These are phyloP conservation scores for bread wheat (Triticum aestivum) DNA, from an alignment of 176 grass and related monocot species.

Conservation along the genomic window DNA sequence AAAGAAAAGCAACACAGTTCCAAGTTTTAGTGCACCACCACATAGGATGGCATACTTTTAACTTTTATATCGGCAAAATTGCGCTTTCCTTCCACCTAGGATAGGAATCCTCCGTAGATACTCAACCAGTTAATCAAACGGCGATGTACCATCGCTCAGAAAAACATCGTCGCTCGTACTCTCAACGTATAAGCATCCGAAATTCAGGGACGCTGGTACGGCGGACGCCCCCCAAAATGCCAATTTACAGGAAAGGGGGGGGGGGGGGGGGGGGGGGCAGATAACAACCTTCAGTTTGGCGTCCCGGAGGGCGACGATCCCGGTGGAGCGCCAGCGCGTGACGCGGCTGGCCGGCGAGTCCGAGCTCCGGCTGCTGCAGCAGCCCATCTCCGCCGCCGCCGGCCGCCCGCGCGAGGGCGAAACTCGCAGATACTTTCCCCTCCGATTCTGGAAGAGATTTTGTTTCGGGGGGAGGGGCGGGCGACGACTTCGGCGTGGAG, in stretches of 20 bases:
- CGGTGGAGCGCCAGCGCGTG: constrained; percentile 76
- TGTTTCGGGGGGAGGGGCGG: neutral
- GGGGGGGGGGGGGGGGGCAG: no score
- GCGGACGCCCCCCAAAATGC: neutral
- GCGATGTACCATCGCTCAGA: neutral
- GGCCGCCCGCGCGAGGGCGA: neutral
- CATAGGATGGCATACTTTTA: neutral
- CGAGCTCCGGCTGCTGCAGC: constrained; percentile 65
- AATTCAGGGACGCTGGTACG: neutral
- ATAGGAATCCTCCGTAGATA: neutral
- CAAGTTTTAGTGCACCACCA: neutral
- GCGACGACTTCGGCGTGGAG: constrained; percentile 9
- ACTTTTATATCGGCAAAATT: neutral
- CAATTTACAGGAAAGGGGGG: no score
- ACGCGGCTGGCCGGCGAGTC: constrained; percentile 68
- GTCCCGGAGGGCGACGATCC: constrained; percentile 89
- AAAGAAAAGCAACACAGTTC: neutral
- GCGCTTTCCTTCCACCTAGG: neutral
- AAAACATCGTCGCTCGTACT: neutral
- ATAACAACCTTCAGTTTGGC: constrained; percentile 69
- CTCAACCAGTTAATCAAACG: neutral
- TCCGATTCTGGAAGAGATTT: neutral
- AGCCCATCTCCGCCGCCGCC: constrained; percentile 52
- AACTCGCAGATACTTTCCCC: neutral
- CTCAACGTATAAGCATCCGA: neutral